Percentiles rank a stretch among this genome's conserved stretches.
phyloP scores from a whole-genome alignment of 495 filamentous ascomycete genomes.

The Rostrohypoxylon terebratum region DNA sequence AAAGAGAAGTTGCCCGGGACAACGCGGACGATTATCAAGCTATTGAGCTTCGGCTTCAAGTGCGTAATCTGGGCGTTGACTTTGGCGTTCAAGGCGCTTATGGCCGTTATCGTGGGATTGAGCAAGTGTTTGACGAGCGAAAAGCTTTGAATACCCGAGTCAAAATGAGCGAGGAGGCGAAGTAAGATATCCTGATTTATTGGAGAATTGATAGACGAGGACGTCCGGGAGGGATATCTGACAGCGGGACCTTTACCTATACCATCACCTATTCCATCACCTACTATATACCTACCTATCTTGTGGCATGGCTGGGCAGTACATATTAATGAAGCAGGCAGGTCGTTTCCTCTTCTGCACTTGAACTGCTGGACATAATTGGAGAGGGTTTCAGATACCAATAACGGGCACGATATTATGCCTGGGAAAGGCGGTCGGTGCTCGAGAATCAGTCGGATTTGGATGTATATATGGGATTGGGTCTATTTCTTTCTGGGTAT shows the following conservation, averaged over 20 bases:
- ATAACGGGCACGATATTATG: constrained; percentile 19
- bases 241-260: constrained; percentile 15
- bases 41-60: constrained; percentile 59
- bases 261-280: background rate
- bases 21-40: constrained; percentile 53
- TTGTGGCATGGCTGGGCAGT: constrained; percentile 17
- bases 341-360: constrained; percentile 46
- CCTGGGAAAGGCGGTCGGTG: constrained; percentile 5
- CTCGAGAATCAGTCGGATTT: constrained; percentile 7
- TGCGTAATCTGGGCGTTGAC: constrained; percentile 60
- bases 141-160: constrained; percentile 47
- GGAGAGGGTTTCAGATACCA: constrained; percentile 13
- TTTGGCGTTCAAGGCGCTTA: constrained; percentile 57
- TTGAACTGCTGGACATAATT: constrained; percentile 44
- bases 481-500: constrained; percentile 43
- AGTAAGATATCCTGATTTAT: background rate
- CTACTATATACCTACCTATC: background rate
- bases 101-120: constrained; percentile 53
- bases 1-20: constrained; percentile 57
- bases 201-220: background rate
- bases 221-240: constrained; percentile 2
- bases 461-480: constrained; percentile 37
- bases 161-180: background rate
- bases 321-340: constrained; percentile 46
- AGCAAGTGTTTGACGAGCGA: constrained; percentile 55